These are phyloP conservation scores for Zygosaccharomyces pseudobailii DNA, from an alignment of 1,139 yeast species.

Conservation along the genomic window DNA sequence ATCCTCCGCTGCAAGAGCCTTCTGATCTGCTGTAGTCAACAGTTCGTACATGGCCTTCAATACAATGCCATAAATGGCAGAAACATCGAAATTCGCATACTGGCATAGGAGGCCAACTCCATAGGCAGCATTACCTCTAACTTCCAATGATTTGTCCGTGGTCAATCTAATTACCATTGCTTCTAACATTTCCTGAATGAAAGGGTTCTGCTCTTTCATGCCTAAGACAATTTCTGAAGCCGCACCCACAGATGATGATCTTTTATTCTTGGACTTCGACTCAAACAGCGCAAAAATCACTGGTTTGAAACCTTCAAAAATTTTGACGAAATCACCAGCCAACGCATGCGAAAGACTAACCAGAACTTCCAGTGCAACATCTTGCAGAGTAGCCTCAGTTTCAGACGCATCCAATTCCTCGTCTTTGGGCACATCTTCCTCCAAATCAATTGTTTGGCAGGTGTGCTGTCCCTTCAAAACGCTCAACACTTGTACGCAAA, in stretches of 20 bases:
- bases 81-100: conserved; percentile 53
- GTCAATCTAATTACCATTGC: conserved; percentile 64
- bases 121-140: conserved; percentile 92
- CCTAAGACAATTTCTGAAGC: conserved; percentile 85
- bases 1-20: conserved; percentile 50
- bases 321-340: conserved; percentile 59
- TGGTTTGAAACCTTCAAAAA: conserved; percentile 71
- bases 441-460: conserved; percentile 67
- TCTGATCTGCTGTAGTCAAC: conserved; percentile 71
- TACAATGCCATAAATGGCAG: conserved; percentile 61
- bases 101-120: conserved; percentile 85
- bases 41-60: conserved; percentile 75
- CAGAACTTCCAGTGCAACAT: conserved; percentile 80
- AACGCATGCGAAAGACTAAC: conserved; percentile 70
- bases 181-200: conserved; percentile 63
- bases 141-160: conserved; percentile 79
- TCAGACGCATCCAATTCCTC: conserved; percentile 72
- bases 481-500: conserved; percentile 66
- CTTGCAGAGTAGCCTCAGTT: conserved; percentile 79
- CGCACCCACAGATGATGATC: conserved; percentile 83
- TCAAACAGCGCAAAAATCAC: conserved; percentile 55
- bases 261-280: conserved; percentile 65
- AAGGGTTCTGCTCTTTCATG: conserved; percentile 63
- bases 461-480: conserved; percentile 76
- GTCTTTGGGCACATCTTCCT: conserved; percentile 46